phyloP scores from a whole-genome alignment of 306 rosid species.

The Glycine soja region DNA sequence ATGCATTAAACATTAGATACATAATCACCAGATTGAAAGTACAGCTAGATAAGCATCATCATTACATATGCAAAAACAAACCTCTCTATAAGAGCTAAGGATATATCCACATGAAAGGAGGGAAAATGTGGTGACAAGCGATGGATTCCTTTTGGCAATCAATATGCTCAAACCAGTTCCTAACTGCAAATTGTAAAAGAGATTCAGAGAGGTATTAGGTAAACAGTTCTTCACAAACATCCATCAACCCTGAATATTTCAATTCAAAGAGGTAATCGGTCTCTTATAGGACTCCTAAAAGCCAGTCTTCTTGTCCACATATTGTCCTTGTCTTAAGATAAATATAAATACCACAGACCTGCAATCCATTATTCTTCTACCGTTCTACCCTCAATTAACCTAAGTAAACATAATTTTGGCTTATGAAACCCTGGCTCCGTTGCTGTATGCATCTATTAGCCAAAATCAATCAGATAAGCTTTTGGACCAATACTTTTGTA shows the following conservation, averaged over 20 bases:
- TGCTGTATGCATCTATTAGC: conserved; percentile 7
- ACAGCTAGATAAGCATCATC: conserved; percentile 35
- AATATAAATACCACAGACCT: conserved; percentile 4
- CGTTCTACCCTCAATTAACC: conserved; percentile 14
- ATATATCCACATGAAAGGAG: conserved; percentile 95
- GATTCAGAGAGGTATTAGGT: background rate
- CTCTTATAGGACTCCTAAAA: background rate
- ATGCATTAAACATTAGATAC: conserved; percentile 43
- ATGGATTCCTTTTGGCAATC: conserved; percentile 85
- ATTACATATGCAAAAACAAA: conserved; percentile 51
- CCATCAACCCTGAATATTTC: background rate
- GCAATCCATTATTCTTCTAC: background rate
- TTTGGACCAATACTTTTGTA: conserved; percentile 6
- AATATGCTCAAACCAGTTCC: conserved; percentile 96
- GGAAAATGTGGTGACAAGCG: conserved; percentile 80
- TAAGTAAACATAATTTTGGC: conserved; percentile 32
- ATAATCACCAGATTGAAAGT: conserved; percentile 26
- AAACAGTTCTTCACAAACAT: background rate
- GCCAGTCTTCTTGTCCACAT: conserved; percentile 5
- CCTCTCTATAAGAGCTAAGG: conserved; percentile 94
- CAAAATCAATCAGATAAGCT: conserved; percentile 29
- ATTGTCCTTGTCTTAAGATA: conserved; percentile 13
- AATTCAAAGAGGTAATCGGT: background rate
- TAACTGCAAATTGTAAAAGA: conserved; percentile 68
- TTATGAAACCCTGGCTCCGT: conserved; percentile 5